phyloP scores from a whole-genome alignment of 805 yeast species.

The Cyberlindnera galapagoensis region DNA sequence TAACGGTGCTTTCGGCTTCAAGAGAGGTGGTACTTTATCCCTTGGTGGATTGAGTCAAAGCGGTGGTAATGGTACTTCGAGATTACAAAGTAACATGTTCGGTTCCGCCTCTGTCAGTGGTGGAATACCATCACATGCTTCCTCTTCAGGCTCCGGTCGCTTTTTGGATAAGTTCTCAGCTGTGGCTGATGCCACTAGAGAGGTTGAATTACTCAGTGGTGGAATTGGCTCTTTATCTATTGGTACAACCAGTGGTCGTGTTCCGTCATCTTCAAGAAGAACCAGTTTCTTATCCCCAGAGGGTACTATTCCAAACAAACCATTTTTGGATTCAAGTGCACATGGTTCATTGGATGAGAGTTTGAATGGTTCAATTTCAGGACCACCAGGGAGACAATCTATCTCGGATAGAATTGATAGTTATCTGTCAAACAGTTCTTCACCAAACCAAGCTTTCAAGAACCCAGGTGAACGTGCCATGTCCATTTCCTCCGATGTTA shows the following conservation, averaged over 20 bases:
- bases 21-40: slow-evolving; percentile 42
- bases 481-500: slow-evolving; percentile 24
- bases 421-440: slow-evolving; percentile 40
- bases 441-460: slow-evolving; percentile 30
- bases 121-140: slow-evolving; percentile 27
- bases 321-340: slow-evolving; percentile 21
- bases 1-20: slow-evolving; percentile 36
- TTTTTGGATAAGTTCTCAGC: slow-evolving; percentile 58
- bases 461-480: slow-evolving; percentile 13
- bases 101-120: slow-evolving; percentile 61
- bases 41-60: slow-evolving; percentile 27
- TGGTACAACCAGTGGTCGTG: slow-evolving; percentile 27
- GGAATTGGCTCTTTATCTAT: slow-evolving; percentile 36
- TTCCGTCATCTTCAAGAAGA: slow-evolving; percentile 41
- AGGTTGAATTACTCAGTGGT: slow-evolving; percentile 43
- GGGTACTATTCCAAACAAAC: slow-evolving; percentile 19
- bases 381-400: slow-evolving; percentile 19
- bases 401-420: slow-evolving; percentile 54
- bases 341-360: slow-evolving; percentile 26
- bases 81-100: slow-evolving; percentile 34
- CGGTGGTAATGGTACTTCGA: slow-evolving; percentile 17
- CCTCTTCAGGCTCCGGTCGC: slow-evolving; percentile 29
- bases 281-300: slow-evolving; percentile 40
- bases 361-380: slow-evolving; percentile 17
- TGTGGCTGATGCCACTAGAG: slow-evolving; percentile 66